Evolutionary conservation across 495 filamentous ascomycete genomes (phyloP).

Genomic region (Podospora appendiculata): DNA sequence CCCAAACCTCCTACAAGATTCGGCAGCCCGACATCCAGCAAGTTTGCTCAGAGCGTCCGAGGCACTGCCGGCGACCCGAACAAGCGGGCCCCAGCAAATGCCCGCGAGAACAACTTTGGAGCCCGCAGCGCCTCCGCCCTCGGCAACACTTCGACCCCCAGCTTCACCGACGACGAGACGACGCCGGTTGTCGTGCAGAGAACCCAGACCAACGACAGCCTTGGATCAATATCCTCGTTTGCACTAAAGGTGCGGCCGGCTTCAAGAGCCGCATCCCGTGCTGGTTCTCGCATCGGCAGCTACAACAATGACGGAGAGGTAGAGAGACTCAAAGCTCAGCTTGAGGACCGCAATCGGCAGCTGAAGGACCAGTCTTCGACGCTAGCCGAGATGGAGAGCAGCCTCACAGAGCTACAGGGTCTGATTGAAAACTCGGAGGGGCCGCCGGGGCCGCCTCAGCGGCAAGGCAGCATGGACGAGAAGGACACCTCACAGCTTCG

Average conservation of each 20-base stretch:
- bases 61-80: conserved; percentile 50
- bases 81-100: conserved; percentile 36
- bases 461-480: conserved; percentile 58
- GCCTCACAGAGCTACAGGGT: conserved; percentile 64
- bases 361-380: conserved; percentile 77
- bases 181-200: conserved; percentile 48
- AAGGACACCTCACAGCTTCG: conserved; percentile 72
- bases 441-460: conserved; percentile 24
- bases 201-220: conserved; percentile 40
- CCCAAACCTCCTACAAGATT: conserved; percentile 42
- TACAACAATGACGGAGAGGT: conserved; percentile 53
- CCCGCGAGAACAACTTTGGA: conserved; percentile 42
- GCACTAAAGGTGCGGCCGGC: conserved; percentile 39
- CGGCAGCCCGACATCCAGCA: conserved; percentile 59
- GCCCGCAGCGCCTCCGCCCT: conserved; percentile 48
- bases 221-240: conserved; percentile 39
- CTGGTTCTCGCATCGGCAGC: conserved; percentile 10
- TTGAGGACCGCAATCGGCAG: conserved; percentile 79
- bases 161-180: conserved; percentile 47
- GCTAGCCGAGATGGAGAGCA: conserved; percentile 78
- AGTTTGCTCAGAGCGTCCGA: conserved; percentile 57
- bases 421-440: conserved; percentile 49
- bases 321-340: conserved; percentile 54
- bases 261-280: conserved; percentile 33
- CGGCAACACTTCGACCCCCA: conserved; percentile 30